Evolutionary conservation across 495 filamentous ascomycete genomes (phyloP), one percentile per base, ranked within the genome.

Genomic region (Podospora anserina): DNA sequence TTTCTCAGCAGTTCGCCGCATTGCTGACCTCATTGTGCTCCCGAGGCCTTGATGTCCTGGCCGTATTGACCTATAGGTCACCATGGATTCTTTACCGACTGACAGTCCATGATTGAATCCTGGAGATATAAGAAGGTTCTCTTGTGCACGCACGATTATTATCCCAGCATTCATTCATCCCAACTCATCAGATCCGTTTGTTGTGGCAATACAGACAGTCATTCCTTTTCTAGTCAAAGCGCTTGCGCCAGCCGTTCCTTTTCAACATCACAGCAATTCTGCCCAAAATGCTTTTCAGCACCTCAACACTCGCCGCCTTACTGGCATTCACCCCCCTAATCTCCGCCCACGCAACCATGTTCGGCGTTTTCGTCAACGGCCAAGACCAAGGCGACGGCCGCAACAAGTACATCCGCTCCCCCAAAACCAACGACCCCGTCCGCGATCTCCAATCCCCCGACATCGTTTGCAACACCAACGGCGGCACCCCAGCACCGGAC

Each of bases 391-490:
- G 81, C 64, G 70, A 70, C 34, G 76, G 76, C 11, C 71, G 77
- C 66, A 69, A 67, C 30, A 73, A 69, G 19, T 80, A 82, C 70
- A 78, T 83, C 72, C 77, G 82, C 18, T 72, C 68, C 3, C 76
- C 83, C 78, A 16, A 15, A 9, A 66, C 30, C 58, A 70, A 69
- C 60, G 30, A 63, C 9, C 68, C 68, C 30, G 69, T 84, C 27
- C 80, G 77, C 58, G 77, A 83, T 69, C 68, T 84, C 57, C 70
- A 64, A 34, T 75, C 64, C 26, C 28, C 67, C 6, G 54, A 61
- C 26, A 80, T 85, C 68, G 79, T 75, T 54, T 85, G 83, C 75
- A 84, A 84, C 69, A 77, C 76, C 66, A 77, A 76, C 61, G 72
- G 70, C 65, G 71, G 69, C 32, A 72, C 5, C 5, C 59, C 75